Percentiles rank a stretch among this genome's conserved stretches.
These are phyloP conservation scores for Candida vaughaniae DNA, from an alignment of 805 yeast genomes.

Conservation along the genomic window DNA sequence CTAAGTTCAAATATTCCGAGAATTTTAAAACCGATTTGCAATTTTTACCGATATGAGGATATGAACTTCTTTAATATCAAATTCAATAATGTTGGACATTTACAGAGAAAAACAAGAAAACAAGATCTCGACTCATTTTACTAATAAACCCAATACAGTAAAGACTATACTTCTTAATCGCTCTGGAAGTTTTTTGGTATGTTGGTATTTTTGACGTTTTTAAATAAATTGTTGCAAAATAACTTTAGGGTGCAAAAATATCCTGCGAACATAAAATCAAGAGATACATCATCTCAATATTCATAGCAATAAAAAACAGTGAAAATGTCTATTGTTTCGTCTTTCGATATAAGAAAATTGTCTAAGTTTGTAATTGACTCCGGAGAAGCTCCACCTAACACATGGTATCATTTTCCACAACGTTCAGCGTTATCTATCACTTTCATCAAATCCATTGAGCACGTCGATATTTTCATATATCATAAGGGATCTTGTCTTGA, in stretches of 20 bases:
- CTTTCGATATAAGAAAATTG: slow-evolving; percentile 12
- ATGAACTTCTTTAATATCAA: too few relatives aligned
- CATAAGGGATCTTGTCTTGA: slow-evolving; percentile 13
- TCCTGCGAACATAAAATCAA: neutral
- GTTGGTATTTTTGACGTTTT: too few relatives aligned
- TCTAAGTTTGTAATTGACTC: slow-evolving; percentile 8
- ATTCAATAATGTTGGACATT: too few relatives aligned
- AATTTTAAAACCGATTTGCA: too few relatives aligned
- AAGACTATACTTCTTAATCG: too few relatives aligned
- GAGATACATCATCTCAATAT: neutral
- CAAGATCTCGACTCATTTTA: too few relatives aligned
- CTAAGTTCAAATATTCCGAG: too few relatives aligned
- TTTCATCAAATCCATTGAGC: slow-evolving; percentile 8
- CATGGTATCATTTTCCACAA: slow-evolving; percentile 35
- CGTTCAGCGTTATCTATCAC: slow-evolving; percentile 8
- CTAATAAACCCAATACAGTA: too few relatives aligned
- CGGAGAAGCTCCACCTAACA: slow-evolving; percentile 3
- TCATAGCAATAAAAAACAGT: neutral
- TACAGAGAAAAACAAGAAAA: too few relatives aligned
- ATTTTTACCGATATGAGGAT: too few relatives aligned
- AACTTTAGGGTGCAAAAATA: too few relatives aligned
- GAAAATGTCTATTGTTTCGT: slow-evolving; percentile 7
- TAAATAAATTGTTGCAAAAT: neutral
- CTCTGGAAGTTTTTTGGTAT: too few relatives aligned
- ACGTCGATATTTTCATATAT: slow-evolving; percentile 11